Base-by-base conservation (phyloP, 2,329 filamentous ascomycete genomes). In the Aspergillus fischeri region DNA sequence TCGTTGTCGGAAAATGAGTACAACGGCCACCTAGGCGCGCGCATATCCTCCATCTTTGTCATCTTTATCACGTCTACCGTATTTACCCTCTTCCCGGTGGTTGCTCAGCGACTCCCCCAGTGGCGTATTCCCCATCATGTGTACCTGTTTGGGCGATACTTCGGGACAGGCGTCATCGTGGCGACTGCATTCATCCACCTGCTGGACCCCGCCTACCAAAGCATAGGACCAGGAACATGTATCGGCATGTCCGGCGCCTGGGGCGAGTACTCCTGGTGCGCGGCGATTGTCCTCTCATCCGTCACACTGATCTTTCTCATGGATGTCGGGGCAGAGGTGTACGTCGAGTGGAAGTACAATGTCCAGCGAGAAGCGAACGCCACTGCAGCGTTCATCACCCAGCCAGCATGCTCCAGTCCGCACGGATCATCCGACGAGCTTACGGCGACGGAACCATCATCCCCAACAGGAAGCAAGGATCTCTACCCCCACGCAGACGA, bases 201-300 rank as follows among this genome's bases (percentile, higher is more conserved):
- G 7, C 73, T 79, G 21, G 77, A 79, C 35, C 77, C 77, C 1
- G 76, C 77, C 0, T 78, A 79, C 54, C 51, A 45, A 1, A 72
- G 76, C 53, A 79, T 80, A 53, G 80, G 80, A 4, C 71, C 77
- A 0, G 61, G 72, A n/a, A 76, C 76, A 25, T 83, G 80, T 57
- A 79, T 82, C 4, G 81, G 81, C 24, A 77, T 82, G 73, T 83
- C 81, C 0, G 80, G 78, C 1, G 72, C 75, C 48, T 84, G 82
- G 78, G 76, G 74, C 0, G 63, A 72, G 17, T 85, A 81, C 68
- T 73, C 77, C 0, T 84, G 82, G 81, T 77, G 77, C 1, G 79
- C 81, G 0, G 81, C 80, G 21, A 79, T 84, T 49, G 78, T 78
- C 2, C 67, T 84, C 41, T 67, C 74, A 0, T 79, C 80, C 0